A percentile compares a stretch with the other conserved stretches of the same genome.
Conservation (phyloP, 495 filamentous ascomycete species). For the Xylaria curta region DNA sequence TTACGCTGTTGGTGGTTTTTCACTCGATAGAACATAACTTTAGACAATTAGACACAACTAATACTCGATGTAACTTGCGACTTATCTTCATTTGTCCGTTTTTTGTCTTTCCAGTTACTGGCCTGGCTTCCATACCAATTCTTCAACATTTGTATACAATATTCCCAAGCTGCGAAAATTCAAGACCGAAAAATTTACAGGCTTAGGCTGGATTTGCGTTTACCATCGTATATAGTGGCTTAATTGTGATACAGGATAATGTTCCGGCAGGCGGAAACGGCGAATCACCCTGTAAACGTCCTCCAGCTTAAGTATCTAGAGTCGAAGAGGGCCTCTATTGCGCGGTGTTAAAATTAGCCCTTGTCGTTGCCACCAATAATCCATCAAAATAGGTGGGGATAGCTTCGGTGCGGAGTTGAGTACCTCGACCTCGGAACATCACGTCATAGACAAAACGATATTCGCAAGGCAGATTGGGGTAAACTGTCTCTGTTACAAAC, state of each 20-base stretch:
- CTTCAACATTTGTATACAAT: not conserved
- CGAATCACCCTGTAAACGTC: not conserved
- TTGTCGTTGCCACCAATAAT: not conserved
- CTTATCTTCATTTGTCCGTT: not conserved
- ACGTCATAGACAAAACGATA: constrained; percentile 17
- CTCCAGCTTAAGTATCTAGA: not conserved
- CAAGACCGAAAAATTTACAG: not conserved
- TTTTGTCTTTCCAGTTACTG: not conserved
- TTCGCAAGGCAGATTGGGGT: not conserved
- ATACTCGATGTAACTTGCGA: not conserved
- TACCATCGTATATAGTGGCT: not conserved
- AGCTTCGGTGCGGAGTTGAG: constrained; percentile 12
- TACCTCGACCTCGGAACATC: not conserved
- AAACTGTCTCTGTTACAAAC: not conserved
- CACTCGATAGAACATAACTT: not conserved
- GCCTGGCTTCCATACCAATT: not conserved
- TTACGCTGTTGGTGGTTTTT: not conserved
- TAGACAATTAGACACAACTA: not conserved
- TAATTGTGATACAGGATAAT: not conserved
- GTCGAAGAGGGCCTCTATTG: not conserved
- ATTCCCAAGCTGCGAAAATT: not conserved
- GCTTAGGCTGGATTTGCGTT: not conserved
- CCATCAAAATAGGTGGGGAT: not conserved
- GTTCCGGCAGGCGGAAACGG: not conserved
- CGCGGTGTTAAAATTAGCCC: not conserved